phyloP scores from a whole-genome alignment of 139 green algal genomes.

The Coccomyxa sp. region DNA sequence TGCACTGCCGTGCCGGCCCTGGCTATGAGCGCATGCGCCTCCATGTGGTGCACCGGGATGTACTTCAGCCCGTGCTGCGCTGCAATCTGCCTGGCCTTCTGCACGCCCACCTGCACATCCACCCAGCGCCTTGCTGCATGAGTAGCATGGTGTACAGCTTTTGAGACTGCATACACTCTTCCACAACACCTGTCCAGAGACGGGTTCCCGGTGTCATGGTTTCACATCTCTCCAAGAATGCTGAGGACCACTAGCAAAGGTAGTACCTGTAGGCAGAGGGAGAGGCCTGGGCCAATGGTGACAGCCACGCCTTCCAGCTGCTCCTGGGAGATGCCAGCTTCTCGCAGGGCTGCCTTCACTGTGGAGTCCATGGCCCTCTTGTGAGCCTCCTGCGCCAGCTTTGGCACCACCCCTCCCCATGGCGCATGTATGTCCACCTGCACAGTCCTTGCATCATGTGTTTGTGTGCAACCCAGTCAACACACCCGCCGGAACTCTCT shows the following conservation, averaged over 20 bases:
- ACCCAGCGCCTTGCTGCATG: neutral
- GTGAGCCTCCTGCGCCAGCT: conserved; percentile 86
- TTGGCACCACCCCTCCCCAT: conserved; percentile 91
- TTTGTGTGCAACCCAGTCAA: too few relatives aligned
- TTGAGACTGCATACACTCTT: too few relatives aligned
- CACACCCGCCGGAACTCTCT: too few relatives aligned
- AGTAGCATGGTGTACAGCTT: neutral
- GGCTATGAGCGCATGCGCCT: conserved; percentile 94
- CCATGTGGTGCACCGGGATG: conserved; percentile 96
- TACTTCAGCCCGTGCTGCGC: conserved; percentile 60
- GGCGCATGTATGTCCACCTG: conserved; percentile 88
- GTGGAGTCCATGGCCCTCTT: conserved; percentile 82
- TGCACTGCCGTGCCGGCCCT: conserved; percentile 37
- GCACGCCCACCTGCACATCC: conserved; percentile 73
- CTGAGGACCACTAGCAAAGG: too few relatives aligned
- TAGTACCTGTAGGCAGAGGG: conserved; percentile 82
- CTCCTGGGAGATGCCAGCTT: conserved; percentile 35
- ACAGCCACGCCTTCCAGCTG: conserved; percentile 85
- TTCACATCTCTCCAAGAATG: too few relatives aligned
- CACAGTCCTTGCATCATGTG: conserved; percentile 1
- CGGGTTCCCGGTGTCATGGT: too few relatives aligned
- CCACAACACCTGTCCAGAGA: too few relatives aligned
- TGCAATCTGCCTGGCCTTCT: conserved; percentile 80
- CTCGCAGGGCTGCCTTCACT: conserved; percentile 65
- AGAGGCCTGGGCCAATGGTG: conserved; percentile 91